These are phyloP conservation scores for Talaromyces borbonicus DNA, from an alignment of 495 filamentous ascomycete species.

Conservation along the genomic window DNA sequence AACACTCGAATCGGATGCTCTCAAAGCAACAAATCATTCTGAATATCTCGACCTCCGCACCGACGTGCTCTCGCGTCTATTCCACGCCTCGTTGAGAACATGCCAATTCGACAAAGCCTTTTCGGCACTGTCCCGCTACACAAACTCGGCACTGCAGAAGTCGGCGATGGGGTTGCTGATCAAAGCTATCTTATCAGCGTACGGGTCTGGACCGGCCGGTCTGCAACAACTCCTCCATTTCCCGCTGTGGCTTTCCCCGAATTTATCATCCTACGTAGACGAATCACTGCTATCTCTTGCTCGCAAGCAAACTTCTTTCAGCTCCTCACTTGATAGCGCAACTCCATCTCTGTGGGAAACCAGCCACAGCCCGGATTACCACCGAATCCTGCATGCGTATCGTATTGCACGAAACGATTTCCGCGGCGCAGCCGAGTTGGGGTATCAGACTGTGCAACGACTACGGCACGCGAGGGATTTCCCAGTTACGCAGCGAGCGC, in stretches of 20 bases:
- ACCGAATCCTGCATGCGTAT: constrained; percentile 81
- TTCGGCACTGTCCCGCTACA: constrained; percentile 61
- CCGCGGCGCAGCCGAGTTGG: constrained; percentile 73
- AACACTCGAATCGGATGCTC: constrained; percentile 39
- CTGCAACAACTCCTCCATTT: constrained; percentile 58
- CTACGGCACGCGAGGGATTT: constrained; percentile 40
- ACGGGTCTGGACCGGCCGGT: constrained; percentile 41
- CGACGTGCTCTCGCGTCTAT: constrained; percentile 73
- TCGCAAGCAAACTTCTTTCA: constrained; percentile 27
- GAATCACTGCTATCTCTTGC: constrained; percentile 53
- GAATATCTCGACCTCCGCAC: constrained; percentile 31
- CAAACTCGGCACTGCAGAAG: constrained; percentile 54
- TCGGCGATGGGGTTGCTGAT: constrained; percentile 58
- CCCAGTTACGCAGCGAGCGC: constrained; percentile 33
- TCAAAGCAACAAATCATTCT: constrained; percentile 20
- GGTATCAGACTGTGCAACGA: constrained; percentile 55
- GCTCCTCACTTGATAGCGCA: constrained; percentile 25
- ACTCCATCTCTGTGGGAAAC: constrained; percentile 12
- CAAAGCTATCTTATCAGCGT: constrained; percentile 57
- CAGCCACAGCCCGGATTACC: constrained; percentile 42
- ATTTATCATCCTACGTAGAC: constrained; percentile 68
- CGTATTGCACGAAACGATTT: constrained; percentile 75
- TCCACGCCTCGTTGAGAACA: constrained; percentile 66
- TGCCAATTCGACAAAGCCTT: constrained; percentile 76
- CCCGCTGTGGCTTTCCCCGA: constrained; percentile 52